Evolutionary conservation across 306 rosid genomes (phyloP).

Genomic region (Trifolium dubium): DNA sequence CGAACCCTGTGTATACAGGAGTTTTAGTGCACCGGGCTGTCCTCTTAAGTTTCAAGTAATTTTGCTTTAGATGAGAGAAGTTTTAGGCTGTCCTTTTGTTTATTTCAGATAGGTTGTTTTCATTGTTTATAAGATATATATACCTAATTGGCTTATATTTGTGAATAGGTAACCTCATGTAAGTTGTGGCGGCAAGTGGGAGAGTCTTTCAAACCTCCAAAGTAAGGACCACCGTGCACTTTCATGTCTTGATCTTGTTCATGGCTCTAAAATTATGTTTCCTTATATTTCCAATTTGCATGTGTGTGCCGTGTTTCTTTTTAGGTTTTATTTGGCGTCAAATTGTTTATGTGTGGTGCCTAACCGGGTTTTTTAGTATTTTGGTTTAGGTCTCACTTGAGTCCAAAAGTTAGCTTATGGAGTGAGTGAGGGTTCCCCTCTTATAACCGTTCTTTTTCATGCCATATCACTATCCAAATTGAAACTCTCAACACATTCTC

Average conservation of each 20-base stretch:
- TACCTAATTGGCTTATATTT: conserved; percentile 43
- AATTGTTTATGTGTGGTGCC: conserved; percentile 10
- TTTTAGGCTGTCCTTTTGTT: conserved; percentile 25
- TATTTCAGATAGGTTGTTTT: conserved; percentile 36
- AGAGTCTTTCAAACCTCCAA: conserved; percentile 97
- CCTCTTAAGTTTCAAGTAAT: conserved; percentile 29
- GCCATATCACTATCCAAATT: background rate
- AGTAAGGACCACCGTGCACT: conserved; percentile 59
- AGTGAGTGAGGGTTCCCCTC: background rate
- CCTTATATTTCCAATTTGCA: conserved; percentile 19
- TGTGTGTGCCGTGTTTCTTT: conserved; percentile 32
- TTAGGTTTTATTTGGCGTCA: conserved; percentile 32
- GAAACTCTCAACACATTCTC: background rate
- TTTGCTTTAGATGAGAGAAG: background rate
- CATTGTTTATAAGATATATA: conserved; percentile 34
- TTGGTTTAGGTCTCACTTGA: background rate
- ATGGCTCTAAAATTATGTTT: conserved; percentile 23
- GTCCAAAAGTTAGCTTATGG: background rate
- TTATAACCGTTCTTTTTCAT: background rate
- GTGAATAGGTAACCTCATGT: conserved; percentile 85
- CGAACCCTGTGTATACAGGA: too few relatives aligned
- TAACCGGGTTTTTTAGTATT: background rate
- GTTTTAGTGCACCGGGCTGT: too few relatives aligned
- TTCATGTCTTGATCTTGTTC: conserved; percentile 33
- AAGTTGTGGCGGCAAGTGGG: conserved; percentile 99